These are phyloP conservation scores for Juncus effusus DNA, from an alignment of 176 grass and related monocot species.

Conservation along the genomic window DNA sequence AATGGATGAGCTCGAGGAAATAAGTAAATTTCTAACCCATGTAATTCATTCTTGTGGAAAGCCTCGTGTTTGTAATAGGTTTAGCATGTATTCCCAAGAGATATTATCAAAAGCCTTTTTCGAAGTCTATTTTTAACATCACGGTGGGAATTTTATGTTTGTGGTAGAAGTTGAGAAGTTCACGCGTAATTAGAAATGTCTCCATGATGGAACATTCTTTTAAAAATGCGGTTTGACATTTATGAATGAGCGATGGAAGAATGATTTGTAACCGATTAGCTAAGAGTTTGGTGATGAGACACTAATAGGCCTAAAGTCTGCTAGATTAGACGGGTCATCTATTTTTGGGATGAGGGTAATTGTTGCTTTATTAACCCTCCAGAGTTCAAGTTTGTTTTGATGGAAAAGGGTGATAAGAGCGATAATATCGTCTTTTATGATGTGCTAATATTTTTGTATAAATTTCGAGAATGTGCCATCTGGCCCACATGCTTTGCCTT, in stretches of 20 bases:
- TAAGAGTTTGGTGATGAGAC: neutral
- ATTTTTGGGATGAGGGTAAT: no score
- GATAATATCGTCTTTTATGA: conserved; percentile 2
- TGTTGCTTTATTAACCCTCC: no score
- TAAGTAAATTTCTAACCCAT: neutral
- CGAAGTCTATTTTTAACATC: no score
- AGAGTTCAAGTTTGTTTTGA: neutral
- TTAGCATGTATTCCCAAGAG: neutral
- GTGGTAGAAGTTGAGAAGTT: no score
- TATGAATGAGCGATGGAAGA: neutral
- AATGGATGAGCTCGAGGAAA: neutral
- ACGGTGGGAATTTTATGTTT: no score
- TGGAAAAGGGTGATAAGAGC: neutral
- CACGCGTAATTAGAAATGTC: neutral
- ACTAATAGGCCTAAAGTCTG: neutral
- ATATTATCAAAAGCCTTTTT: neutral
- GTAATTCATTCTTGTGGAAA: neutral
- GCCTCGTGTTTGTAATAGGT: neutral
- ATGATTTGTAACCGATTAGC: neutral
- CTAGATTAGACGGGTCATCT: neutral
- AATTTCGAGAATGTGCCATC: neutral
- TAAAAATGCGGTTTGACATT: neutral
- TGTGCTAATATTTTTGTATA: neutral
- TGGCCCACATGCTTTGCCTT: neutral
- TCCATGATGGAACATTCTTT: conserved; percentile 1